Percentiles rank a stretch among this genome's conserved stretches.
phyloP scores from a whole-genome alignment of 1,139 yeast genomes.

The Geotrichum phurueaensis region DNA sequence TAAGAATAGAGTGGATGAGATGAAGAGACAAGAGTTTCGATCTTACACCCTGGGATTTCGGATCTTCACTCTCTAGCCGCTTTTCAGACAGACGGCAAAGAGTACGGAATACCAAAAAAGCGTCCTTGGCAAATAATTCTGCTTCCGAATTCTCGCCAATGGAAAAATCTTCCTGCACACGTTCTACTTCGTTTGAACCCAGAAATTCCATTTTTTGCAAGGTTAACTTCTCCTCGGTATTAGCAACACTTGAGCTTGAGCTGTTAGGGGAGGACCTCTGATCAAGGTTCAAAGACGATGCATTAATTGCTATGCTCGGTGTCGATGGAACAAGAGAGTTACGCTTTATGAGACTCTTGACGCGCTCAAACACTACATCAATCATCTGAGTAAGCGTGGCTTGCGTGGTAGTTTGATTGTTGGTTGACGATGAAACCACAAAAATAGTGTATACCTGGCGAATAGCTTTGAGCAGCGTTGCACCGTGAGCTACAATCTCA shows the following conservation, averaged over 20 bases:
- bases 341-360: conserved; percentile 33
- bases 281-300: background rate
- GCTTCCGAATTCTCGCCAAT: conserved; percentile 42
- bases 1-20: conserved; percentile 77
- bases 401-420: conserved; percentile 92
- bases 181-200: conserved; percentile 18
- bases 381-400: conserved; percentile 91
- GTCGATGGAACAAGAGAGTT: conserved; percentile 10
- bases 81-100: conserved; percentile 91
- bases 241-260: background rate
- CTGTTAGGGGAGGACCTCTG: background rate
- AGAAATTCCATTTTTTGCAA: conserved; percentile 25
- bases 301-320: conserved; percentile 8
- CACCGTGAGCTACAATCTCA: conserved; percentile 84
- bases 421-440: conserved; percentile 69
- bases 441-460: conserved; percentile 91
- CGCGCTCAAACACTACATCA: conserved; percentile 77
- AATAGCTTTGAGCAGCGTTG: conserved; percentile 79
- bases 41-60: conserved; percentile 86
- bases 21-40: conserved; percentile 86
- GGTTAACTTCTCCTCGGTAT: conserved; percentile 20
- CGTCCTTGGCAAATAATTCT: conserved; percentile 78
- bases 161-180: conserved; percentile 24
- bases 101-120: conserved; percentile 85
- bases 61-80: conserved; percentile 71